Evolutionary conservation across 306 rosid species (phyloP), one percentile per base, ranked within the genome.

Genomic region (Begonia masoniana): DNA sequence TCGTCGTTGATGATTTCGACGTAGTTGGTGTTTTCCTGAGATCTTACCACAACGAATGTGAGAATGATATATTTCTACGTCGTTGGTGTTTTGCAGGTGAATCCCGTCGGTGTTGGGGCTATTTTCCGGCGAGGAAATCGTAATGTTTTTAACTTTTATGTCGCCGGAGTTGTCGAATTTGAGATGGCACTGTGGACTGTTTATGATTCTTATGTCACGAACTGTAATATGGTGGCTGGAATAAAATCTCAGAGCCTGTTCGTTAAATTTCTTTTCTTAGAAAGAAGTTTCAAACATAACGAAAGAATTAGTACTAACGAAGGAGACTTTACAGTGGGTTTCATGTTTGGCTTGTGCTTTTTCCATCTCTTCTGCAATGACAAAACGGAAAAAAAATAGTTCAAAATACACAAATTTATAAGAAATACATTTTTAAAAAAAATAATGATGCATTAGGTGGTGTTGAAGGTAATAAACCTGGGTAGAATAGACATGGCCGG

Each of bases 81-180:
- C 87, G 21, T 75, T 81, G 41, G 94, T 72, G 79, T 85, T 91
- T 41, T 91, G 96, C 83, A 91, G 57, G 75, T 85, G 97, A 77
- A 91, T 86, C 8, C 94, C 97, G 62, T 91, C 97, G 14, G 97
- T 91, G 41, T 91, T 91, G 55, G 87, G 92, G 62, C 97, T 91
- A 51, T 66, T 71, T 61, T 66, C 92, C 2, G 94, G 96, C 11
- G 97, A 83, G 57, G 75, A 81, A 54, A 91, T 85, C 24, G 84
- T 83, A 41, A 91, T 77, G 62, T 83, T 83, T 23, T 62, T 31
- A 50, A 85, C 82, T 67, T 75, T 56, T 45, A 91, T 73, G 23
- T 78, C 62, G 31, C 68, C 66, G 54, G 94, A 91, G 67, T 62
- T 77, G 79, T 91, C 97, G 60, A 85, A 85, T 60, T 91, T 91